Percentiles rank a stretch among this genome's conserved stretches.
Evolutionary conservation across 1,284 basidiomycete species (phyloP).

Genomic region (Malassezia cuniculi): DNA sequence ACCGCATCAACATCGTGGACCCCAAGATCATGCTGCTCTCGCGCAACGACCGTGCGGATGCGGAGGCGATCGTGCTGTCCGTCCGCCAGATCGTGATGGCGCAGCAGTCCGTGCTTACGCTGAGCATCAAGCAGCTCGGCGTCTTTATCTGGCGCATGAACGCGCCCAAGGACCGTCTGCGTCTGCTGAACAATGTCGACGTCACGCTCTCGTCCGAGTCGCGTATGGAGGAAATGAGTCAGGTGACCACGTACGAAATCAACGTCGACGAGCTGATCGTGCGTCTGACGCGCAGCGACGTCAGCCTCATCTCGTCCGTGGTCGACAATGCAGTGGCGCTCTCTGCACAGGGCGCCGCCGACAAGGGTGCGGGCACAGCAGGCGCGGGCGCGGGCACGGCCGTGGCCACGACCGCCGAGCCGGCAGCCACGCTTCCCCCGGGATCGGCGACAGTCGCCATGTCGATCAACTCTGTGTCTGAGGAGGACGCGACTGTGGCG

Average conservation of each 20-base stretch:
- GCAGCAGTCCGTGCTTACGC: conserved; percentile 75
- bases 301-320: conserved; percentile 76
- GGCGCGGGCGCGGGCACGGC: background rate
- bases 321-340: conserved; percentile 74
- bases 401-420: background rate
- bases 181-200: conserved; percentile 87
- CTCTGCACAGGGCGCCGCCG: conserved; percentile 40
- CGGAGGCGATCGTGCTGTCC: conserved; percentile 74
- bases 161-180: conserved; percentile 64
- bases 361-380: background rate
- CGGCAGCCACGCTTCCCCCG: background rate
- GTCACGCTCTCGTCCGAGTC: conserved; percentile 75
- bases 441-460: background rate
- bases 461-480: background rate
- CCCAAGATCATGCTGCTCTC: conserved; percentile 81
- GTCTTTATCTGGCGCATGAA: conserved; percentile 90
- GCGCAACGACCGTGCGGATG: conserved; percentile 63
- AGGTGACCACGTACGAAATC: conserved; percentile 72
- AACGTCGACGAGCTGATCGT: conserved; percentile 68
- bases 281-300: conserved; percentile 82
- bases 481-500: background rate
- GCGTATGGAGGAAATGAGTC: conserved; percentile 58
- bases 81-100: conserved; percentile 78
- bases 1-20: conserved; percentile 81
- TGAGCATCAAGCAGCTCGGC: conserved; percentile 70